These are phyloP conservation scores for Nitzschia inconspicua DNA, from an alignment of 108 stramenopile species.

Conservation along the genomic window DNA sequence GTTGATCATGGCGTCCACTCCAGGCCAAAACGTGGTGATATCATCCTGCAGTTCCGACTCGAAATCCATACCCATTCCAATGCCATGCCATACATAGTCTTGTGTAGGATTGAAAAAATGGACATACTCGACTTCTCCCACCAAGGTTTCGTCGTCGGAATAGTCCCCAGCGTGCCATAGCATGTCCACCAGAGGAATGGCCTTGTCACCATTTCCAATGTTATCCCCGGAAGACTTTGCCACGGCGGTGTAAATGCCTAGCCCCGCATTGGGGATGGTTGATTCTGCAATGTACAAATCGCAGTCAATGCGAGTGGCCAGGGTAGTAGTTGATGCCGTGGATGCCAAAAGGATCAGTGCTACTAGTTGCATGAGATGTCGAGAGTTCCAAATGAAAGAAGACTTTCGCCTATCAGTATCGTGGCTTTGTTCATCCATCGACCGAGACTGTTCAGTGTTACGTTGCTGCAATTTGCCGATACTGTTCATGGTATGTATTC, in stretches of 20 bases:
- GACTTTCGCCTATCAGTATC: no score
- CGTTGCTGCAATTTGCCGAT: no score
- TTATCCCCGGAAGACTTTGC: slow-evolving; percentile 21
- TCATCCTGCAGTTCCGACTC: not conserved
- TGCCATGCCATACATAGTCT: slow-evolving; percentile 53
- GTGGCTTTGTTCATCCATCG: no score
- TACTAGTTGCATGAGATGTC: no score
- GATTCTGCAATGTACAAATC: slow-evolving; percentile 58
- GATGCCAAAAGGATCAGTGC: no score
- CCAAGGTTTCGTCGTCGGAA: not conserved
- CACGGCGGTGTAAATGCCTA: slow-evolving; percentile 58
- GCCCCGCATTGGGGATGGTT: slow-evolving; percentile 64
- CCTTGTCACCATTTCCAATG: slow-evolving; percentile 43
- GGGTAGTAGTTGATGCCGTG: no score
- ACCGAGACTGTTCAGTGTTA: no score
- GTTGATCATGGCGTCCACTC: slow-evolving; percentile 44
- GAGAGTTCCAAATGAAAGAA: no score
- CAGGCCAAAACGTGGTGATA: slow-evolving; percentile 32
- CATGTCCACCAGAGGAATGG: slow-evolving; percentile 49
- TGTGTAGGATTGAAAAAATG: slow-evolving; percentile 26
- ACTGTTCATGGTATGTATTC: no score
- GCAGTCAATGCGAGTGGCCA: no score
- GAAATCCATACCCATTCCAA: slow-evolving; percentile 19
- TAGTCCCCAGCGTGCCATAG: slow-evolving; percentile 36
- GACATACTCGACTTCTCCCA: slow-evolving; percentile 10